Conservation (phyloP, 2,329 filamentous ascomycete genomes). For the Aspergillus sojae region DNA sequence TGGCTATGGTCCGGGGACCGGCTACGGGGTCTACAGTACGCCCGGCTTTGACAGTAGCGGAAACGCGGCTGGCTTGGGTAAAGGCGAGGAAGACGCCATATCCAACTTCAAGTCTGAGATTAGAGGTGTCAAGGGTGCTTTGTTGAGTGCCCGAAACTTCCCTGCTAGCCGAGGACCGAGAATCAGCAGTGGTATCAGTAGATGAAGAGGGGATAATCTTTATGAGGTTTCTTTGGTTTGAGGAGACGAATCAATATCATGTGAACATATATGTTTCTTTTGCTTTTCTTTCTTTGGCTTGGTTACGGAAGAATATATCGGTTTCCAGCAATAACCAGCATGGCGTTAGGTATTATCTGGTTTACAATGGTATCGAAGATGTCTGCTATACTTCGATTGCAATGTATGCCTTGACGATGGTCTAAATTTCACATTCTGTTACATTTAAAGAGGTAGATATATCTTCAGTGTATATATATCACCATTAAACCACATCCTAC, state of each 20-base stretch:
- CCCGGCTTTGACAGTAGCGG: constrained; percentile 29
- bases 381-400: background rate
- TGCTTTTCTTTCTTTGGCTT: background rate
- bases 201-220: background rate
- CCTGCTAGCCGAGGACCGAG: constrained; percentile 41
- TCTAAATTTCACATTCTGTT: background rate
- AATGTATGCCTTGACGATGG: background rate
- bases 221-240: background rate
- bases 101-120: constrained; percentile 63
- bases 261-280: background rate
- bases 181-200: constrained; percentile 22
- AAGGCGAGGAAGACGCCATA: constrained; percentile 59
- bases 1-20: constrained; percentile 28
- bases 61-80: constrained; percentile 33
- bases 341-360: constrained; percentile 8
- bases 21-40: constrained; percentile 39
- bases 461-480: background rate
- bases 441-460: background rate
- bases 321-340: constrained; percentile 8
- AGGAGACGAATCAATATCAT: background rate
- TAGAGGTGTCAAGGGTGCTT: constrained; percentile 63
- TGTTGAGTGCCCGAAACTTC: constrained; percentile 66
- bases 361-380: background rate
- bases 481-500: background rate
- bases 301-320: background rate